phyloP scores from a whole-genome alignment of 768 basidiomycete species.

The Agrocybe pediades region DNA sequence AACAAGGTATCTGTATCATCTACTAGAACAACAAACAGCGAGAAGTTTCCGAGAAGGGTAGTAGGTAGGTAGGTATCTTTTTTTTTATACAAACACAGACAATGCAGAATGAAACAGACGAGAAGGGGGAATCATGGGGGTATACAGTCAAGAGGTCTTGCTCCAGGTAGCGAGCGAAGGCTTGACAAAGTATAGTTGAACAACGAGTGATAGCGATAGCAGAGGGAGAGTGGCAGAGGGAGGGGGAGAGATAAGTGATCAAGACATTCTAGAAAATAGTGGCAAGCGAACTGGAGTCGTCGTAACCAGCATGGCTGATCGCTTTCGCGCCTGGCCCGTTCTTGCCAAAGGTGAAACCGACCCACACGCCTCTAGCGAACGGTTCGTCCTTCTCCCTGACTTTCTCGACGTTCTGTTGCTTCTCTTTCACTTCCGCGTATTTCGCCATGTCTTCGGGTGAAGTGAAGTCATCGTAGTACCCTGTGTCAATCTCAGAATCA shows the following conservation, averaged over 20 bases:
- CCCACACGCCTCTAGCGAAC: conserved; percentile 78
- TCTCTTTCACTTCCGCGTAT: conserved; percentile 97
- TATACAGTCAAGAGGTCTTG: no score
- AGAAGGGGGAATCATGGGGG: no score
- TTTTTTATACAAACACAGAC: neutral
- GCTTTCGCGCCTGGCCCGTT: conserved; percentile 68
- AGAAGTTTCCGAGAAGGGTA: neutral
- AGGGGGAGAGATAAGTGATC: neutral
- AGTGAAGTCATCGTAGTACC: conserved; percentile 92
- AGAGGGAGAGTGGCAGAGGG: neutral
- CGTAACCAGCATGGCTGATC: conserved; percentile 37
- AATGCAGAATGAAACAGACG: no score
- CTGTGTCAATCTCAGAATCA: conserved; percentile 93
- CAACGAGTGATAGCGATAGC: no score
- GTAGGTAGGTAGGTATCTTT: neutral
- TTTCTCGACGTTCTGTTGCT: conserved; percentile 90
- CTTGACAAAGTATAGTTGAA: no score
- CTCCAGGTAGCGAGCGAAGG: no score
- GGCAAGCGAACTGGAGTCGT: conserved; percentile 54
- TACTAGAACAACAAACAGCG: no score
- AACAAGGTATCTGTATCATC: neutral
- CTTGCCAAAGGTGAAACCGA: conserved; percentile 90
- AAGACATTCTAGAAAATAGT: conserved; percentile 53
- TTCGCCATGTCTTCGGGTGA: conserved; percentile 95
- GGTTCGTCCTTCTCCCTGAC: conserved; percentile 88